phyloP scores from a whole-genome alignment of 2,329 filamentous ascomycete species.

The Taxawa tesnikishii region DNA sequence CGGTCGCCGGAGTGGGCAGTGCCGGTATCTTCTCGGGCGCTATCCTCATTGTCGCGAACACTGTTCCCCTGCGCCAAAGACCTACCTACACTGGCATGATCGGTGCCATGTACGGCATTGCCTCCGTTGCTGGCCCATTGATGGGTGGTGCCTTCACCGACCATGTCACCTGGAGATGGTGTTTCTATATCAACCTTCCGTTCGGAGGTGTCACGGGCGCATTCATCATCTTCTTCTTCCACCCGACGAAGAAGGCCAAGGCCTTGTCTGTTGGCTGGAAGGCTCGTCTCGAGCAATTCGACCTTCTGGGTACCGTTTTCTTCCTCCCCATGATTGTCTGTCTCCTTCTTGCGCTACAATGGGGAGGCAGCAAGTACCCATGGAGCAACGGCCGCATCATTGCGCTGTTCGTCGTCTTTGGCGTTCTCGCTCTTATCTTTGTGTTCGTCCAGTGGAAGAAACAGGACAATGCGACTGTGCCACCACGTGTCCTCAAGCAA shows the following conservation, averaged over 20 bases:
- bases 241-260: constrained; percentile 13
- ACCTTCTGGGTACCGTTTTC: constrained; percentile 32
- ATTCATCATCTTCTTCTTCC: constrained; percentile 23
- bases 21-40: constrained; percentile 40
- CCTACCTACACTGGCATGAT: constrained; percentile 40
- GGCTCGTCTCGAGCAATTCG: constrained; percentile 30
- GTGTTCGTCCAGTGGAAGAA: constrained; percentile 29
- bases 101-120: constrained; percentile 35
- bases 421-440: constrained; percentile 28
- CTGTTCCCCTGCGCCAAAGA: constrained; percentile 31
- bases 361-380: constrained; percentile 35
- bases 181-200: constrained; percentile 43
- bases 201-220: constrained; percentile 31
- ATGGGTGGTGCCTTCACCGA: constrained; percentile 27
- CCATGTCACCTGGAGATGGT: constrained; percentile 35
- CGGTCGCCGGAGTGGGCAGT: constrained; percentile 37
- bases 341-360: constrained; percentile 37
- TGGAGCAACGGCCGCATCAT: constrained; percentile 35
- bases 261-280: constrained; percentile 21
- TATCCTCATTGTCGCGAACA: constrained; percentile 34
- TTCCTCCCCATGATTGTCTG: constrained; percentile 37
- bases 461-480: constrained; percentile 29
- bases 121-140: constrained; percentile 35
- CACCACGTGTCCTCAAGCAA: constrained; percentile 33
- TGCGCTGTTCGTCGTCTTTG: constrained; percentile 32